Conservation (phyloP, 768 basidiomycete species). For the Lactifluus subvellereus region DNA sequence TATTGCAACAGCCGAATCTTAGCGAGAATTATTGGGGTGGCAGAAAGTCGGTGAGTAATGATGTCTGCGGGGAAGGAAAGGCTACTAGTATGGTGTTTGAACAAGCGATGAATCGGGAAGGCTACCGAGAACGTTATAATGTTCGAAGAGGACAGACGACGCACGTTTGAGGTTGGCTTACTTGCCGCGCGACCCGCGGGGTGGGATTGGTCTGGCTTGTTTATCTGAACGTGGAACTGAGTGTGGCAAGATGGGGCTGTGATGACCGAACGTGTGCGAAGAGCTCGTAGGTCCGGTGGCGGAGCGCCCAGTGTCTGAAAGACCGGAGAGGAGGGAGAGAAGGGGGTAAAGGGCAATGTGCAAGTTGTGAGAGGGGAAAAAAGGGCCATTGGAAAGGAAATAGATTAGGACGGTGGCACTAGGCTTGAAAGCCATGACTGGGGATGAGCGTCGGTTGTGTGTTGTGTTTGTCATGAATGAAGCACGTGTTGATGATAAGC, state of each 20-base stretch:
- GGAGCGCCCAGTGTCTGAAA: background rate
- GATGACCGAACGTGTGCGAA: constrained; percentile 1
- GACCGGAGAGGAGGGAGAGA: background rate
- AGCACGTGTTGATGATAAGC: constrained; percentile 7
- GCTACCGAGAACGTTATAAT: background rate
- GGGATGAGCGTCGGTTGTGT: background rate
- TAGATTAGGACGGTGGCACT: no score
- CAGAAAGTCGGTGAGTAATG: no score
- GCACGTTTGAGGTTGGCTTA: constrained; percentile 4
- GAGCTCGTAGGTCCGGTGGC: background rate
- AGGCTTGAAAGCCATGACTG: no score
- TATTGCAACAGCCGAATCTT: background rate
- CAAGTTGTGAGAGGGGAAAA: no score
- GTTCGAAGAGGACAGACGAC: background rate
- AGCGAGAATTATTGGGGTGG: no score
- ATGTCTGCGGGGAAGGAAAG: no score
- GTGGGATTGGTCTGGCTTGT: background rate
- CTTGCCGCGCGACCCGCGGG: background rate
- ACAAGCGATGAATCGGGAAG: constrained; percentile 4
- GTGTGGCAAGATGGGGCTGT: background rate
- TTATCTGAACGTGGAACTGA: background rate
- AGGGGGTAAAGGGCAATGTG: no score
- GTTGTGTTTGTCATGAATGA: background rate
- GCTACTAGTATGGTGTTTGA: background rate
- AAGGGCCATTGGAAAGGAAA: no score